Percentiles rank a stretch among this genome's conserved stretches.
Conservation (phyloP, 2,329 filamentous ascomycete genomes). For the Fusarium sp. region DNA sequence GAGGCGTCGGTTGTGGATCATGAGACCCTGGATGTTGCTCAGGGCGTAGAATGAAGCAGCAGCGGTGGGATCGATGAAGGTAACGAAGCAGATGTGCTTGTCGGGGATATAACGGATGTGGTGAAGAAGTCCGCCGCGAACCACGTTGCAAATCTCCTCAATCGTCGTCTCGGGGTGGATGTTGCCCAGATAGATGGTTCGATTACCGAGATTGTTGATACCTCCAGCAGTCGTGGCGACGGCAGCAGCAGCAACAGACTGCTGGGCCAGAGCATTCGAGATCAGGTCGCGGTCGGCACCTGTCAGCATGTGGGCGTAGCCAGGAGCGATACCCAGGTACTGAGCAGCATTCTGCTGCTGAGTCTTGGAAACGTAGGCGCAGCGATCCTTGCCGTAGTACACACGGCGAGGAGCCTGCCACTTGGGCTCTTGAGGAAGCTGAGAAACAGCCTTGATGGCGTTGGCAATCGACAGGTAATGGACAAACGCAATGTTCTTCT, state of each 20-base stretch:
- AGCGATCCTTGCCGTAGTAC: slow-evolving; percentile 98
- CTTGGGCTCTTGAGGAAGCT: slow-evolving; percentile 94
- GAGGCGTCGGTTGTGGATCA: slow-evolving; percentile 98
- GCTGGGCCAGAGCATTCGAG: slow-evolving; percentile 94
- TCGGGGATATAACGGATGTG: slow-evolving; percentile 99
- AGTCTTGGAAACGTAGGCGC: slow-evolving; percentile 98
- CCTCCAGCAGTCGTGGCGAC: slow-evolving; percentile 97
- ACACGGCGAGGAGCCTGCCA: slow-evolving; percentile 96
- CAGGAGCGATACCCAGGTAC: slow-evolving; percentile 95
- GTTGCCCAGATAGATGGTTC: slow-evolving; percentile 97
- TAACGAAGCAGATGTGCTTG: slow-evolving; percentile 99
- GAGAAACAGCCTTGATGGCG: slow-evolving; percentile 96
- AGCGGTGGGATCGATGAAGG: slow-evolving; percentile 98
- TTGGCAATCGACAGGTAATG: slow-evolving; percentile 98
- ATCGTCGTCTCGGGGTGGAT: slow-evolving; percentile 99
- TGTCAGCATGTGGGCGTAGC: slow-evolving; percentile 95
- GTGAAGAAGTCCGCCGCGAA: slow-evolving; percentile 92
- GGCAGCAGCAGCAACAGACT: slow-evolving; percentile 95
- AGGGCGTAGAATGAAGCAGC: slow-evolving; percentile 97
- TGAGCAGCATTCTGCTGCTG: slow-evolving; percentile 99
- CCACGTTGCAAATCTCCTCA: slow-evolving; percentile 99
- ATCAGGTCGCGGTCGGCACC: slow-evolving; percentile 96
- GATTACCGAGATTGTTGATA: slow-evolving; percentile 96
- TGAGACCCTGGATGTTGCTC: slow-evolving; percentile 95
- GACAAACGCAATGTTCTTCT: slow-evolving; percentile 98